Evolutionary conservation across 768 basidiomycete genomes (phyloP).

Genomic region (Mycena crocata): DNA sequence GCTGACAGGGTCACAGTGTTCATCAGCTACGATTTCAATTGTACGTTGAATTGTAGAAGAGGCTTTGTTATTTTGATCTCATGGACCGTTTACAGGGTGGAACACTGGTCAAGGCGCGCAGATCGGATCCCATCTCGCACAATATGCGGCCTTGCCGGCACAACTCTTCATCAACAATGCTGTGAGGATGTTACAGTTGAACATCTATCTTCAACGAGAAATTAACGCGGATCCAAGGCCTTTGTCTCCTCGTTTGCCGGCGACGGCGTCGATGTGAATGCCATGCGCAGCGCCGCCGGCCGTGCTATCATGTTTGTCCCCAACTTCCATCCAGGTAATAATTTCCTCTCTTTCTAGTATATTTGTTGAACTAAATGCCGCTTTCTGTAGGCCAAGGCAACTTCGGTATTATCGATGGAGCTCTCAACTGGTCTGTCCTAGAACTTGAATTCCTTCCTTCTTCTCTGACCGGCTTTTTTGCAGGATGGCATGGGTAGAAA

Average conservation of each 20-base stretch:
- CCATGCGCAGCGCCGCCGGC: constrained; percentile 28
- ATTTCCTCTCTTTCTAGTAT: neutral
- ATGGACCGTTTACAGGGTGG: constrained; percentile 15
- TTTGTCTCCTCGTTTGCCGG: constrained; percentile 59
- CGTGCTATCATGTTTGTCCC: constrained; percentile 26
- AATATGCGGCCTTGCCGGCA: constrained; percentile 50
- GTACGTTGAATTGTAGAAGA: neutral
- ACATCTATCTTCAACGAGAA: neutral
- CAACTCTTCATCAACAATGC: constrained; percentile 51
- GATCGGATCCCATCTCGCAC: constrained; percentile 48
- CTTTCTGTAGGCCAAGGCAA: constrained; percentile 13
- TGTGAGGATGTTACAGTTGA: constrained; percentile 28
- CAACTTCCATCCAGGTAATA: constrained; percentile 30
- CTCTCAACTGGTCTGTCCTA: constrained; percentile 27
- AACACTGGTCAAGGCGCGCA: constrained; percentile 39
- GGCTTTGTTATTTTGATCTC: neutral
- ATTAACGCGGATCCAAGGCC: constrained; percentile 10
- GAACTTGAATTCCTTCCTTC: too few species aligned
- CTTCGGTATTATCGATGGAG: constrained; percentile 28
- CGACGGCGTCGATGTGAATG: constrained; percentile 43
- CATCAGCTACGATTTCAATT: constrained; percentile 37
- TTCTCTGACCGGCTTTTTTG: neutral
- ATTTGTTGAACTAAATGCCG: neutral
- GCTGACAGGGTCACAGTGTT: constrained; percentile 20
- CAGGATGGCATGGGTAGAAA: constrained; percentile 23